Evolutionary conservation across 169 alveolate species (phyloP), one percentile per base, ranked within the genome.

Genomic region (Neospora caninum): DNA sequence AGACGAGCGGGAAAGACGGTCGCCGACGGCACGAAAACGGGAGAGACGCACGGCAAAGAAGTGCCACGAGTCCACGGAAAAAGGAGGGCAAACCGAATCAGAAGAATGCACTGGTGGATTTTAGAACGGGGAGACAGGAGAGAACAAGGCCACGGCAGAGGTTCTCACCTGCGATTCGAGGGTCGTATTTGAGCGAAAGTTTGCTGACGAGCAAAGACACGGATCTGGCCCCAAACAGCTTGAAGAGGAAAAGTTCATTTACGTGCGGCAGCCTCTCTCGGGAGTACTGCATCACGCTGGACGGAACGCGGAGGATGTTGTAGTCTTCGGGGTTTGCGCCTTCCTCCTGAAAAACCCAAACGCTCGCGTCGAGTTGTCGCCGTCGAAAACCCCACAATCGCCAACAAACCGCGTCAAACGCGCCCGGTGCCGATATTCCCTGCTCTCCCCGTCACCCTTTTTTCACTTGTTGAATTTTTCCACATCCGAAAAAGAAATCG

Each of bases 121-220:
- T 49, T 4, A 13, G 58, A 13, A 49, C 4, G 58, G 58, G 13
- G 58, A 49, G 58, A 4, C 58, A 13, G 58, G 22, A 49, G 13
- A 13, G 13, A 49, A 49, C 58, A 13, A 13, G 13, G 22, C 4
- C 58, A 4, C 58, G 58, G 58, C 22, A 49, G 58, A 4, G 22
- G 88, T 88, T 84, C 97, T 95, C 91, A 73, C 97, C 97, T 16
- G 96, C 91, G 58, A 95, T 95, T 88, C 97, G 87, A 0, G 97
- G 97, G 93, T 95, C 97, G 43, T 95, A 95, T 58, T 95, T 95
- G n/a, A 95, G 80, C 16, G 97, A 92, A 0, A 95, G 88, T 70
- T 95, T 45, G 0, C 95, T 87, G 27, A 95, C 93, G n/a, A 88
- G 91, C n/a, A 95, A 80, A 38, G 96, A 94, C 88, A 84, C 89